These are phyloP conservation scores for Piper betle DNA, from an alignment of 164 flowering plant species.

Conservation along the genomic window DNA sequence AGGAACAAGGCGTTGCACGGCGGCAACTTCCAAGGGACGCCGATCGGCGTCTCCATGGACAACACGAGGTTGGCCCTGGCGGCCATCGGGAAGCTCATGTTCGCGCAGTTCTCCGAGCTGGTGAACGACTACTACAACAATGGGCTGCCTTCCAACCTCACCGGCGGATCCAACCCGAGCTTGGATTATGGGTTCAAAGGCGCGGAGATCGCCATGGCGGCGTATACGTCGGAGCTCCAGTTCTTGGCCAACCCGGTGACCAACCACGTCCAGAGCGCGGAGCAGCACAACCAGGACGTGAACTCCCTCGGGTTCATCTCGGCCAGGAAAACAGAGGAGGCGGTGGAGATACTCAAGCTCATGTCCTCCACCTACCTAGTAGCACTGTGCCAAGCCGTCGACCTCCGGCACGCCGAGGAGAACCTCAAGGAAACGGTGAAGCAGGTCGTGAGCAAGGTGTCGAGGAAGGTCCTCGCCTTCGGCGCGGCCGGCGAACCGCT, in stretches of 20 bases:
- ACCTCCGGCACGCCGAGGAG: conserved; percentile 37
- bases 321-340: too few relatives aligned
- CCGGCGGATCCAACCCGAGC: conserved; percentile 26
- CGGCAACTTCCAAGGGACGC: conserved; percentile 37
- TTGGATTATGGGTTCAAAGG: too few relatives aligned
- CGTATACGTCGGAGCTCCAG: too few relatives aligned
- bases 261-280: too few relatives aligned
- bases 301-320: too few relatives aligned
- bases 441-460: conserved; percentile 25
- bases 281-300: too few relatives aligned
- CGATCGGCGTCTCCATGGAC: conserved; percentile 38
- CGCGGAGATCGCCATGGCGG: too few relatives aligned
- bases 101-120: conserved; percentile 34
- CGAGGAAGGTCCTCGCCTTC: conserved; percentile 17
- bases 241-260: too few relatives aligned
- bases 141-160: conserved; percentile 30
- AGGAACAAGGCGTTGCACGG: conserved; percentile 26
- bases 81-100: conserved; percentile 33
- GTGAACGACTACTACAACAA: conserved; percentile 33
- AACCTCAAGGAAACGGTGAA: conserved; percentile 28
- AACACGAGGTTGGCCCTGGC: conserved; percentile 28
- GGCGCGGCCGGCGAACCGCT: conserved; percentile 28
- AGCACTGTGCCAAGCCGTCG: conserved; percentile 42
- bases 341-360: conserved; percentile 34
- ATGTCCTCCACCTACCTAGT: conserved; percentile 36